phyloP scores from a whole-genome alignment of 2,329 filamentous ascomycete genomes.

The Apiospora rasikravindrae region DNA sequence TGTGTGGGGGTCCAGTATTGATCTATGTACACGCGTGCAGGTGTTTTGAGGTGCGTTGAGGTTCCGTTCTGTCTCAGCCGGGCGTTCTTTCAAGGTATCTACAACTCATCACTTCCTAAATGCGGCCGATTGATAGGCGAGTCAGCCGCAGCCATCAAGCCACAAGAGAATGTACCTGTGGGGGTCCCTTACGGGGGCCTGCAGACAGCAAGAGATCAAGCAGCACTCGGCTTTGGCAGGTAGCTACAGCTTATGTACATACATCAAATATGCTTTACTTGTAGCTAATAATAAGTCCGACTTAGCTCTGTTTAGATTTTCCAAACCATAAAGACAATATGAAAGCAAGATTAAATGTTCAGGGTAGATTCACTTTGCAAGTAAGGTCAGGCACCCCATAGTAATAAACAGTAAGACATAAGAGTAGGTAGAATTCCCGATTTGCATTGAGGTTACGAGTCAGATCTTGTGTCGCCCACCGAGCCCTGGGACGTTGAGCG shows the following conservation, averaged over 20 bases:
- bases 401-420: neutral
- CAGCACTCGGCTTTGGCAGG: too few relatives aligned
- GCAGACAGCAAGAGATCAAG: neutral
- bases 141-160: slow-evolving; percentile 7
- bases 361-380: neutral
- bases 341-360: neutral
- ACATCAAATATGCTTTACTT: neutral
- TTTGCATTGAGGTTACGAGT: neutral
- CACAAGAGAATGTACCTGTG: neutral
- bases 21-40: neutral
- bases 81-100: neutral
- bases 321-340: neutral
- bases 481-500: neutral
- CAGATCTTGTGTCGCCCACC: slow-evolving; percentile 3
- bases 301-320: neutral
- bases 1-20: neutral
- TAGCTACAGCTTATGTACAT: neutral
- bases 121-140: neutral
- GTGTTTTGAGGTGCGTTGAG: neutral
- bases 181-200: neutral
- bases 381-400: neutral
- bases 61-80: neutral
- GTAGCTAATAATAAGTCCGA: slow-evolving; percentile 8
- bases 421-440: neutral
- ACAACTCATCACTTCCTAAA: neutral